Conservation (phyloP, 352 stramenopile genomes). For the Thalassiosira tumida region DNA sequence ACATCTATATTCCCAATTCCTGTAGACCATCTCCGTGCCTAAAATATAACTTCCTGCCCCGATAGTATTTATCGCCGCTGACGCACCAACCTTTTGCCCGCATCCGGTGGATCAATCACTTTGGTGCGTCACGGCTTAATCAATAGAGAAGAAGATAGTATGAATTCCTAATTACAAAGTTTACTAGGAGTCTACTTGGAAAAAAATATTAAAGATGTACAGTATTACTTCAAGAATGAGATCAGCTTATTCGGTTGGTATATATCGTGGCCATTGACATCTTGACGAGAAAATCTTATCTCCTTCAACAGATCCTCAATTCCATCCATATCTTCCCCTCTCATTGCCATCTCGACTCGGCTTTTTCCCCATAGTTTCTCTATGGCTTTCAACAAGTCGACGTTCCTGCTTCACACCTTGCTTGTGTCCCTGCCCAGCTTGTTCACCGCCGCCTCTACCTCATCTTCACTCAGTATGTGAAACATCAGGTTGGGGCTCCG, state of each 20-base stretch:
- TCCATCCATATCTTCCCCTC: slow-evolving; percentile 49
- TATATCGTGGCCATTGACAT: slow-evolving; percentile 12
- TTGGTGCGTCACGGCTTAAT: too few relatives aligned
- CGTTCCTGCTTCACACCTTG: slow-evolving; percentile 88
- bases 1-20: too few relatives aligned
- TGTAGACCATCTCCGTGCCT: too few relatives aligned
- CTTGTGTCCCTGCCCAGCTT: slow-evolving; percentile 85
- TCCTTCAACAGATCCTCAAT: slow-evolving; percentile 69
- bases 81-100: too few relatives aligned
- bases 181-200: too few relatives aligned
- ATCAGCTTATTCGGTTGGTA: background rate
- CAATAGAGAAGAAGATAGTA: too few relatives aligned
- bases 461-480: slow-evolving; percentile 89
- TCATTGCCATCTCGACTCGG: slow-evolving; percentile 73
- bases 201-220: too few relatives aligned
- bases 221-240: too few relatives aligned
- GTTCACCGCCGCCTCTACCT: slow-evolving; percentile 84
- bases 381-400: slow-evolving; percentile 83
- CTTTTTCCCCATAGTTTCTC: slow-evolving; percentile 74
- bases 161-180: too few relatives aligned
- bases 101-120: too few relatives aligned
- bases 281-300: slow-evolving; percentile 51
- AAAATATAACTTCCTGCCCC: too few relatives aligned
- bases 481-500: slow-evolving; percentile 89
- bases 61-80: too few relatives aligned